Evolutionary conservation across 2,329 filamentous ascomycete genomes (phyloP).

Genomic region (Pestalotiopsis sp.): DNA sequence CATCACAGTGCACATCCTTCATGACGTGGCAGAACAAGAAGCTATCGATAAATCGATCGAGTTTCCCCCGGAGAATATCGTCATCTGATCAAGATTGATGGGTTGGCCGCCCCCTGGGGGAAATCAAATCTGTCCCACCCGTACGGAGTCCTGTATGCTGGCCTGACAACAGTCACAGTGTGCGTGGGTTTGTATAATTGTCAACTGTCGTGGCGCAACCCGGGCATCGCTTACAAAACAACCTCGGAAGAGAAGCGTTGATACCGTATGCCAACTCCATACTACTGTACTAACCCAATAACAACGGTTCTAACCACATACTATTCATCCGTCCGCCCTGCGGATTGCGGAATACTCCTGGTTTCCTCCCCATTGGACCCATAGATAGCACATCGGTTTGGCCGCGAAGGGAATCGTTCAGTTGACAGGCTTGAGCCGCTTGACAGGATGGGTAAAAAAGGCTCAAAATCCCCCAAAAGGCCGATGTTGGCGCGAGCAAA

Average conservation of each 20-base stretch:
- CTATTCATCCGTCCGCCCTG: not conserved
- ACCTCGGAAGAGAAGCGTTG: no score
- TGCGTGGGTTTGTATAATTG: not conserved
- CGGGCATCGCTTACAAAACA: no score
- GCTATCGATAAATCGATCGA: not conserved
- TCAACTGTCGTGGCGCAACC: no score
- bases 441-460: not conserved
- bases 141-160: not conserved
- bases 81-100: not conserved
- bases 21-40: not conserved
- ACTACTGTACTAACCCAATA: not conserved
- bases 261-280: no score
- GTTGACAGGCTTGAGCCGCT: not conserved
- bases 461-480: not conserved
- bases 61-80: not conserved
- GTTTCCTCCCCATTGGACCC: not conserved
- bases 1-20: not conserved
- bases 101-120: not conserved
- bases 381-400: not conserved
- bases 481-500: conserved; percentile 3
- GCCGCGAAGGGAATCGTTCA: not conserved
- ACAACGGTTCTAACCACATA: not conserved
- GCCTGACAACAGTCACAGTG: not conserved
- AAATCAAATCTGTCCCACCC: not conserved
- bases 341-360: not conserved